Evolutionary conservation across 2,329 filamentous ascomycete species (phyloP).

Genomic region (Fusarium haematococcum): DNA sequence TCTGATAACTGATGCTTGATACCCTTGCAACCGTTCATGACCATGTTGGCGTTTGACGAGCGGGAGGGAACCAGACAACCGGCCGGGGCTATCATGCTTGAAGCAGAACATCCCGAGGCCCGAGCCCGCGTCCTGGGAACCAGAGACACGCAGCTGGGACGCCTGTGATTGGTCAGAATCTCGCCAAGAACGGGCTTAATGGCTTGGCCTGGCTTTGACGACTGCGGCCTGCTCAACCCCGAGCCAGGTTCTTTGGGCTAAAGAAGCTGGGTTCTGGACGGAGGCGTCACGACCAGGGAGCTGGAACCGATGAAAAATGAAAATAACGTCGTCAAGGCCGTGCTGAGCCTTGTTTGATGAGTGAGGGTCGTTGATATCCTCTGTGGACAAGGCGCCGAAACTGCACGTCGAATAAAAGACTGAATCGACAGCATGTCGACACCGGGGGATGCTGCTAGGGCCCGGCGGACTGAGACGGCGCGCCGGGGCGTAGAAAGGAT

Average conservation of each 20-base stretch:
- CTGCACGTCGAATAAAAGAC: constrained; percentile 16
- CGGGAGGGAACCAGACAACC: constrained; percentile 22
- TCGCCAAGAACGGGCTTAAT: constrained; percentile 17
- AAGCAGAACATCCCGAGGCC: constrained; percentile 48
- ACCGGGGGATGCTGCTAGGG: constrained; percentile 24
- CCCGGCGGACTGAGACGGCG: constrained; percentile 14
- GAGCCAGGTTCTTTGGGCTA: constrained; percentile 29
- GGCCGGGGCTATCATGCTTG: constrained; percentile 39
- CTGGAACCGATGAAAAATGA: constrained; percentile 12
- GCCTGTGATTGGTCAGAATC: constrained; percentile 40
- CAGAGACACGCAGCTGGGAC: constrained; percentile 44
- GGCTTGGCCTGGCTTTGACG: constrained; percentile 10
- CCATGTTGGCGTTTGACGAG: constrained; percentile 22
- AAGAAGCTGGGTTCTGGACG: constrained; percentile 14
- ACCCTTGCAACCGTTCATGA: constrained; percentile 20
- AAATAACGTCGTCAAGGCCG: constrained; percentile 1
- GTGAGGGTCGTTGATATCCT: constrained; percentile 18
- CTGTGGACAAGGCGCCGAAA: constrained; percentile 5
- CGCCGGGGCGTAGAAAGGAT: constrained; percentile 3
- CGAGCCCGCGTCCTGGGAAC: constrained; percentile 47
- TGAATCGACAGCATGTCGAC: background rate
- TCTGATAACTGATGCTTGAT: constrained; percentile 20
- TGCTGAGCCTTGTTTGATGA: constrained; percentile 37
- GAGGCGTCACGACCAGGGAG: constrained; percentile 27
- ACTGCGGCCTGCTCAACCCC: constrained; percentile 17